Base-by-base conservation (phyloP, 1,284 basidiomycete genomes). In the Heterobasidion annosum region DNA sequence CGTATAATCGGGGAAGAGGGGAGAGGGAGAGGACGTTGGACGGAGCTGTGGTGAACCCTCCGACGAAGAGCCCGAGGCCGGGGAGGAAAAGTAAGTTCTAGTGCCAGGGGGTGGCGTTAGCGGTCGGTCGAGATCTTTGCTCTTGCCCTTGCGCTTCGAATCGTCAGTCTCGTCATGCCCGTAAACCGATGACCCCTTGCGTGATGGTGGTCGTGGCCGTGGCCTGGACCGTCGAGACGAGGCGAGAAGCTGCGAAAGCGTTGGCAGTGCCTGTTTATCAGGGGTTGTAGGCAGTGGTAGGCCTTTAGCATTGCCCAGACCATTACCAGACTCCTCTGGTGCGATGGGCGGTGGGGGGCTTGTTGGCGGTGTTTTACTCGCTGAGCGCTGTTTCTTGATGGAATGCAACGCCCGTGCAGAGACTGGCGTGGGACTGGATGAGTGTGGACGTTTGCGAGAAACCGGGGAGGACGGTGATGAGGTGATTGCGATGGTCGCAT, bases 31-130 rank as follows among this genome's bases (percentile, higher is more conserved):
- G 33, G 19, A 25, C n/a, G 43, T 33, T 35, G 67, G 59, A 25
- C 57, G 60, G 25, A 56, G 52, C n/a, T 54, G 57, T 47, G 64
- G 54, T 44, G 65, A 55, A 13, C 58, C 58, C 16, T 68, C 67
- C 51, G 64, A 66, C 8, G 64, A 65, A 10, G 65, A 61, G 34
- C 70, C 70, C 18, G 73, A 74, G 18, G 68, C 73, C 3, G 71
- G 71, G 2, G 72, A 72, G 33, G 75, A 76, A 58, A 74, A 71
- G 56, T 69, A 68, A 5, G 74, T 73, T 59, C 67, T 73, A 12
- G 67, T 57, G 33, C 71, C 53, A 25, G 37, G 4, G 37, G 37
- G 37, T 55, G 19, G 52, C 42, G 13, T 60, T 53, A 18, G 10
- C 45, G 45, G 45, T 32, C 45, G 18, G 13, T 52, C 56, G 37